Conservation (phyloP, 2,329 filamentous ascomycete genomes). For the Kalaharituber pfeilii region DNA sequence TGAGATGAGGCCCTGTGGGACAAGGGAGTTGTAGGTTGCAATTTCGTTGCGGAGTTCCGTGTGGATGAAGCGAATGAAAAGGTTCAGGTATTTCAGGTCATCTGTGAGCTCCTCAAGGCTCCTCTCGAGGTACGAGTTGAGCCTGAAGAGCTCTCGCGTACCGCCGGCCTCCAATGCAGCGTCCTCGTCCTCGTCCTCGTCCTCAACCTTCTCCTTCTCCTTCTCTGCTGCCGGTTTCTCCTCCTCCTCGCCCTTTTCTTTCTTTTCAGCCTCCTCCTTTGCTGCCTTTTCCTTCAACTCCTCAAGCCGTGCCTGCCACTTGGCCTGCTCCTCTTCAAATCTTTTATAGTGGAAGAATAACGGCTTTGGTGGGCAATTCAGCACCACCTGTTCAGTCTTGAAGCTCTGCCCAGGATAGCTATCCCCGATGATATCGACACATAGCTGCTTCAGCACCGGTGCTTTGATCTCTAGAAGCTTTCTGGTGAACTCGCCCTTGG, state of each 20-base stretch:
- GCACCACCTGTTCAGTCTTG: conserved; percentile 12
- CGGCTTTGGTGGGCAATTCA: conserved; percentile 15
- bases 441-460: conserved; percentile 16
- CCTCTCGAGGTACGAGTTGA: conserved; percentile 50
- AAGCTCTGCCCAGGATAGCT: conserved; percentile 20
- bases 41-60: conserved; percentile 39
- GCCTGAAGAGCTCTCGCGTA: conserved; percentile 37
- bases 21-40: conserved; percentile 49
- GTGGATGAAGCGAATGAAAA: conserved; percentile 65
- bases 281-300: conserved; percentile 39
- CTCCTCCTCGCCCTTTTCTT: conserved; percentile 37
- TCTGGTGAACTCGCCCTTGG: conserved; percentile 7
- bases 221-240: conserved; percentile 12
- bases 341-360: conserved; percentile 18
- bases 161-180: conserved; percentile 8
- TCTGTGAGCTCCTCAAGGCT: conserved; percentile 58
- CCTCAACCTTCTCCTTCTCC: conserved; percentile 16
- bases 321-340: conserved; percentile 33
- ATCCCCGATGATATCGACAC: conserved; percentile 18
- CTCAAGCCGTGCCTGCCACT: conserved; percentile 75
- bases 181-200: conserved; percentile 4
- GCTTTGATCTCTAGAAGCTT: conserved; percentile 19
- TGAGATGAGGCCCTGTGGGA: conserved; percentile 47
- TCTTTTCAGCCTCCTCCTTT: conserved; percentile 13
- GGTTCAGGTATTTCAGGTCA: conserved; percentile 65